These are phyloP conservation scores for Pleurotus salmoneostramineus DNA, from an alignment of 768 basidiomycete genomes.

Conservation along the genomic window DNA sequence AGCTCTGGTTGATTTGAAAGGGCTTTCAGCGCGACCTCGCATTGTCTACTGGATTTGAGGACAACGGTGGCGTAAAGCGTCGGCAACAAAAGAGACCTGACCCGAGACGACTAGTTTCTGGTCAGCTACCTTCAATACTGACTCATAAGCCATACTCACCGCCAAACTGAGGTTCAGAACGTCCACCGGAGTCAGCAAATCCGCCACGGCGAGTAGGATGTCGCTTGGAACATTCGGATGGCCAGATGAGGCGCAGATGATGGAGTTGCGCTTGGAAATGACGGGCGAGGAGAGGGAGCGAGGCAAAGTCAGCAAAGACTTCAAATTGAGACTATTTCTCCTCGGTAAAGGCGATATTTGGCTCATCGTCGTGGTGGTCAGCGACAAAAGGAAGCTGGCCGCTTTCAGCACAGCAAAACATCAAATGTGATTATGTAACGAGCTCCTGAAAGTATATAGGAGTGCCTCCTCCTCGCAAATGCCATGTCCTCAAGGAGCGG, in stretches of 20 bases:
- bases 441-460: neutral
- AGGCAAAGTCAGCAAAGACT: neutral
- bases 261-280: neutral
- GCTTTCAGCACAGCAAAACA: neutral
- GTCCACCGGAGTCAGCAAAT: slow-evolving; percentile 1
- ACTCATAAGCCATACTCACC: neutral
- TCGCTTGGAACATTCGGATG: neutral
- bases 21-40: slow-evolving; percentile 31
- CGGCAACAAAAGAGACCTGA: neutral
- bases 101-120: neutral
- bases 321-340: neutral
- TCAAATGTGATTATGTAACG: neutral
- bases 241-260: neutral
- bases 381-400: neutral
- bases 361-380: neutral
- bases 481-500: too few relatives aligned
- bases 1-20: slow-evolving; percentile 29
- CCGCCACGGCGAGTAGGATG: slow-evolving; percentile 1
- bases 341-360: neutral
- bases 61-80: slow-evolving; percentile 39
- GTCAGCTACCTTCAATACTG: neutral
- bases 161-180: slow-evolving; percentile 5
- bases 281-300: neutral
- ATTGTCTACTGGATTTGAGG: slow-evolving; percentile 38
- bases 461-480: too few relatives aligned